A percentile compares a stretch with the other conserved stretches of the same genome.
Conservation (phyloP, 768 basidiomycete species). For the Podaxis pistillaris region DNA sequence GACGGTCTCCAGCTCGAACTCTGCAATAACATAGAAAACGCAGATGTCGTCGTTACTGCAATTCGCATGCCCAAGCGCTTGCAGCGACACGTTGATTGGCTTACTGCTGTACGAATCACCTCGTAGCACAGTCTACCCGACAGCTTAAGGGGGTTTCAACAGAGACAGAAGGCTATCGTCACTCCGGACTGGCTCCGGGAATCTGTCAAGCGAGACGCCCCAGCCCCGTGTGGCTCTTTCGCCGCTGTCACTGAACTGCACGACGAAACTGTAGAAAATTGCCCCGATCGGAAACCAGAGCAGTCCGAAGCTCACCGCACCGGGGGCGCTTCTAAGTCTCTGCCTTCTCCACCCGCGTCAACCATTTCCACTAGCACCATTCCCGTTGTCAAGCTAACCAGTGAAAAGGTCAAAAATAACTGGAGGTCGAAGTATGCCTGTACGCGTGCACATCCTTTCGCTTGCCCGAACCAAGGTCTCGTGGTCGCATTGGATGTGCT, state of each 20-base stretch:
- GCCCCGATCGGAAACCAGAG: slow-evolving; percentile 35
- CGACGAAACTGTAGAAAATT: slow-evolving; percentile 42
- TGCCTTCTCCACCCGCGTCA: slow-evolving; percentile 2
- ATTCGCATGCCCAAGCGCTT: slow-evolving; percentile 66
- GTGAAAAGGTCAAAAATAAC: slow-evolving; percentile 25
- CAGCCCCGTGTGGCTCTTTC: slow-evolving; percentile 54
- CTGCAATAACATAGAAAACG: slow-evolving; percentile 40
- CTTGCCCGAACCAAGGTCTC: slow-evolving; percentile 68
- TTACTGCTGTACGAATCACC: slow-evolving; percentile 52
- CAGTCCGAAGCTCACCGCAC: neutral
- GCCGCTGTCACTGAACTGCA: slow-evolving; percentile 53
- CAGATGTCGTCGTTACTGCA: slow-evolving; percentile 66
- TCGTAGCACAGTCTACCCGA: slow-evolving; percentile 1
- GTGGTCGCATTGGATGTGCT: slow-evolving; percentile 59
- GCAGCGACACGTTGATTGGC: slow-evolving; percentile 68
- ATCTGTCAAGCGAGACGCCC: slow-evolving; percentile 42
- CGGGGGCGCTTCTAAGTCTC: slow-evolving; percentile 5
- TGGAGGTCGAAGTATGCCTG: slow-evolving; percentile 54
- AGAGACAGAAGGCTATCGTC: slow-evolving; percentile 69
- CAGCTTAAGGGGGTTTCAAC: slow-evolving; percentile 4
- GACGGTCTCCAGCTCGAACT: slow-evolving; percentile 27
- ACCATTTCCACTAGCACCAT: neutral
- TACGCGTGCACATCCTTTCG: slow-evolving; percentile 59
- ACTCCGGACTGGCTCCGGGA: slow-evolving; percentile 70
- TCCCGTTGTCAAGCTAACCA: slow-evolving; percentile 20